Conservation (phyloP, 768 basidiomycete species). For the Paxillus ammoniavirescens region DNA sequence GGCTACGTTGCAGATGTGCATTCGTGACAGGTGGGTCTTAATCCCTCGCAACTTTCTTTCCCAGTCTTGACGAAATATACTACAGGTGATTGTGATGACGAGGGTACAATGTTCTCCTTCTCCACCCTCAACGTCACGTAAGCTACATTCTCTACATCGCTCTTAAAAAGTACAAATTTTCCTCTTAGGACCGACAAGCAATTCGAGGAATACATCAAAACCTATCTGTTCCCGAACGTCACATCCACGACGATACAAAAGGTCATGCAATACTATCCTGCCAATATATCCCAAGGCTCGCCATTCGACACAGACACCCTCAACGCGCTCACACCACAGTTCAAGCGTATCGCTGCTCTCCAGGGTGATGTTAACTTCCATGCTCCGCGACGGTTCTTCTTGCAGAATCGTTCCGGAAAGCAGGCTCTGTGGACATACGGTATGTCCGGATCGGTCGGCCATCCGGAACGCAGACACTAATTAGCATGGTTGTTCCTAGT, state of each 20-base stretch:
- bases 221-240: conserved; percentile 27
- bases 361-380: conserved; percentile 52
- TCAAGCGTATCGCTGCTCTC: conserved; percentile 50
- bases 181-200: conserved; percentile 22
- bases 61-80: too few species aligned
- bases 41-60: too few species aligned
- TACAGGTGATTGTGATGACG: too few species aligned
- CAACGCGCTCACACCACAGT: conserved; percentile 47
- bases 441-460: background rate
- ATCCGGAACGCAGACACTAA: background rate
- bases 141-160: conserved; percentile 4
- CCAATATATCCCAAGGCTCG: conserved; percentile 43
- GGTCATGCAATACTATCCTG: conserved; percentile 36
- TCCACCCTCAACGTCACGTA: conserved; percentile 50
- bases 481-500: conserved; percentile 25
- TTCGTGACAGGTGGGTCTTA: too few species aligned
- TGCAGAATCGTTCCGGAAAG: conserved; percentile 36
- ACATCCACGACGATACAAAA: conserved; percentile 20
- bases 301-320: conserved; percentile 48
- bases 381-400: conserved; percentile 46
- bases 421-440: conserved; percentile 39
- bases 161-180: background rate
- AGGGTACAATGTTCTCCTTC: conserved; percentile 33
- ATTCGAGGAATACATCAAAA: conserved; percentile 31
- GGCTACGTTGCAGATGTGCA: too few species aligned